Evolutionary conservation across 177 flowering plant species (phyloP).

Genomic region (Vitis hybrid): DNA sequence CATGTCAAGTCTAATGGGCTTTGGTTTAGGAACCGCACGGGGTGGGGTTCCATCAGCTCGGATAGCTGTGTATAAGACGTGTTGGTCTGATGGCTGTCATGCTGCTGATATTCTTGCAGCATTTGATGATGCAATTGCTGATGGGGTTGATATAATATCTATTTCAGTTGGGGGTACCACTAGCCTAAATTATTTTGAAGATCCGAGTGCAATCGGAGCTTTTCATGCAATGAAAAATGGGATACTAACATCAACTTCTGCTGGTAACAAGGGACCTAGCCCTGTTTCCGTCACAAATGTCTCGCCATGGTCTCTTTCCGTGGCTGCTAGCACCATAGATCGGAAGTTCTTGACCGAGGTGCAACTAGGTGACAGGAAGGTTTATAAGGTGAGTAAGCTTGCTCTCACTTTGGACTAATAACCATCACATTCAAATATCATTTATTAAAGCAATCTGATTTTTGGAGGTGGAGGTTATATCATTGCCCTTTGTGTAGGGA

Average conservation of each 20-base stretch:
- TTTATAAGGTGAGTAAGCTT: conserved; percentile 13
- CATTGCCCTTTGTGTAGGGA: no score
- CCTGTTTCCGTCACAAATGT: conserved; percentile 9
- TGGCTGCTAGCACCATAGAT: conserved; percentile 33
- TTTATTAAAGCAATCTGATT: no score
- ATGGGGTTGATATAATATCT: conserved; percentile 33
- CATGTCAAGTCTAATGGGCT: conserved; percentile 38
- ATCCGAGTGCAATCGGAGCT: conserved; percentile 24
- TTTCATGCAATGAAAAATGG: conserved; percentile 34
- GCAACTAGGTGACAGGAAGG: conserved; percentile 20
- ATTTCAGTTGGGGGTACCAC: conserved; percentile 12
- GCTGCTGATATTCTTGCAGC: conserved; percentile 55
- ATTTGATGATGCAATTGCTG: conserved; percentile 40
- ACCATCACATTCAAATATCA: neutral
- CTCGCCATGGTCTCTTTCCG: conserved; percentile 31
- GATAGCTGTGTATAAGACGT: conserved; percentile 52
- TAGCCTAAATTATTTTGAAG: conserved; percentile 2
- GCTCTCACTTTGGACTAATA: no score
- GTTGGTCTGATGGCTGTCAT: conserved; percentile 48
- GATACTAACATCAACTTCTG: conserved; percentile 19
- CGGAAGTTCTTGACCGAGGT: conserved; percentile 24
- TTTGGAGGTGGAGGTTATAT: no score
- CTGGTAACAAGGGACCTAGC: conserved; percentile 28
- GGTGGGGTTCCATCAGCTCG: conserved; percentile 63
- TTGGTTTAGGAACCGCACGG: conserved; percentile 45